These are phyloP conservation scores for Jamesozyma lodderae DNA, from an alignment of 805 yeast species.

Conservation along the genomic window DNA sequence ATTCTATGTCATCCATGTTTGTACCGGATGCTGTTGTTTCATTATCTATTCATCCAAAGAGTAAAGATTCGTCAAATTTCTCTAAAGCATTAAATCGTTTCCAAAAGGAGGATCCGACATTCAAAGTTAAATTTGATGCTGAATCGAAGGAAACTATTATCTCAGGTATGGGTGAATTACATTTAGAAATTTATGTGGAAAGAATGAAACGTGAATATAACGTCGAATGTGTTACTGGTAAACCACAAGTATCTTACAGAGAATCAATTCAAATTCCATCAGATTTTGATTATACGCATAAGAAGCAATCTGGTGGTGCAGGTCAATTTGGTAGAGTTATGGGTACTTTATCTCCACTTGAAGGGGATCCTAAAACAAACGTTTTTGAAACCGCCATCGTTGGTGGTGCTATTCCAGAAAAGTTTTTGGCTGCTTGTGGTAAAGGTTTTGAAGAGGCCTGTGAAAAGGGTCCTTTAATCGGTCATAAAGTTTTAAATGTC, in stretches of 20 bases:
- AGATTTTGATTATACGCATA: conserved; percentile 87
- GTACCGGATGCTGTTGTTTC: conserved; percentile 99
- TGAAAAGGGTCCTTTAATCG: conserved; percentile 94
- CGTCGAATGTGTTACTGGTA: conserved; percentile 90
- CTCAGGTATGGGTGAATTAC: conserved; percentile 97
- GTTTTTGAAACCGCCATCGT: conserved; percentile 79
- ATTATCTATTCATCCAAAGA: conserved; percentile 76
- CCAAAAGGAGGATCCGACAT: conserved; percentile 98
- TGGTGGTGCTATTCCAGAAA: conserved; percentile 96
- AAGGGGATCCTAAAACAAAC: conserved; percentile 40
- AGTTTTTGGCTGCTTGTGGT: conserved; percentile 85
- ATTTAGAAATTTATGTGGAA: conserved; percentile 94
- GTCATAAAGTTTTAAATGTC: conserved; percentile 88
- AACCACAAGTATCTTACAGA: conserved; percentile 96
- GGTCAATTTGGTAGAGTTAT: conserved; percentile 98
- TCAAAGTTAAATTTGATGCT: conserved; percentile 85
- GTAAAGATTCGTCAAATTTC: conserved; percentile 74
- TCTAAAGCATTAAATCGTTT: conserved; percentile 95
- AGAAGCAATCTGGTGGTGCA: conserved; percentile 98
- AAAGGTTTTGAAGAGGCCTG: conserved; percentile 93
- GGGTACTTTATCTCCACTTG: conserved; percentile 64
- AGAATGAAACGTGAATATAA: conserved; percentile 96
- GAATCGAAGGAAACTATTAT: conserved; percentile 83
- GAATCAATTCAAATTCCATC: conserved; percentile 74
- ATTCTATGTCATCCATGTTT: conserved; percentile 95